These are phyloP conservation scores for Glycine tomentella DNA, from an alignment of 306 rosid species.

Conservation along the genomic window DNA sequence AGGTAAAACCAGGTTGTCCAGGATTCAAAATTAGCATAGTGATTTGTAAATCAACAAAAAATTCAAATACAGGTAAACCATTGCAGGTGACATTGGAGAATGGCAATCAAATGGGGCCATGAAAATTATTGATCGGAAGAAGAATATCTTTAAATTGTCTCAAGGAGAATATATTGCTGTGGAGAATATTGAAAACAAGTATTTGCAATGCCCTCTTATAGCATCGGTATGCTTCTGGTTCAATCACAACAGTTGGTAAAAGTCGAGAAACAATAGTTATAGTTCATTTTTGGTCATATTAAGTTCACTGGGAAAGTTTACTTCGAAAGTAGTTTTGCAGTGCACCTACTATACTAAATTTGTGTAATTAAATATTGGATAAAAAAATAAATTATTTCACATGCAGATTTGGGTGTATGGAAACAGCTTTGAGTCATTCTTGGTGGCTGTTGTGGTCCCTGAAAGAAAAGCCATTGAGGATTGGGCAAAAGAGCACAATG, in stretches of 20 bases:
- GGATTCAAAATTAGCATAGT: not conserved
- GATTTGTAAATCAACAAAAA: not conserved
- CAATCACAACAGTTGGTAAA: conserved; percentile 22
- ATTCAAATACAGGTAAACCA: not conserved
- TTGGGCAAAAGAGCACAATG: conserved; percentile 70
- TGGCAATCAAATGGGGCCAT: conserved; percentile 91
- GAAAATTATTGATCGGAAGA: conserved; percentile 92
- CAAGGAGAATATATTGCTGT: conserved; percentile 97
- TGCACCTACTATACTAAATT: not conserved
- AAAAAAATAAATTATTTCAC: conserved; percentile 2
- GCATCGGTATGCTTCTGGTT: conserved; percentile 67
- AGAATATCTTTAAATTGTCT: conserved; percentile 91
- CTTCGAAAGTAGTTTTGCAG: not conserved
- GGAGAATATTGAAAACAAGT: conserved; percentile 85
- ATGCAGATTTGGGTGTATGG: conserved; percentile 95
- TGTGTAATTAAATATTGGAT: not conserved
- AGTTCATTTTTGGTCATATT: not conserved
- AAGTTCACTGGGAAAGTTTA: not conserved
- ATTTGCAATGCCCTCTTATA: conserved; percentile 76
- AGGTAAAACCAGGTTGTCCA: conserved; percentile 58
- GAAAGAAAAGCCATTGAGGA: conserved; percentile 75
- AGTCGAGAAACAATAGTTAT: conserved; percentile 11
- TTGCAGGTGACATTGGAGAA: conserved; percentile 95
- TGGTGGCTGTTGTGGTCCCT: conserved; percentile 92
- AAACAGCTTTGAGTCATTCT: conserved; percentile 94